These are phyloP conservation scores for Camellia oleifera DNA, from an alignment of 179 eudicot genomes.

Conservation along the genomic window DNA sequence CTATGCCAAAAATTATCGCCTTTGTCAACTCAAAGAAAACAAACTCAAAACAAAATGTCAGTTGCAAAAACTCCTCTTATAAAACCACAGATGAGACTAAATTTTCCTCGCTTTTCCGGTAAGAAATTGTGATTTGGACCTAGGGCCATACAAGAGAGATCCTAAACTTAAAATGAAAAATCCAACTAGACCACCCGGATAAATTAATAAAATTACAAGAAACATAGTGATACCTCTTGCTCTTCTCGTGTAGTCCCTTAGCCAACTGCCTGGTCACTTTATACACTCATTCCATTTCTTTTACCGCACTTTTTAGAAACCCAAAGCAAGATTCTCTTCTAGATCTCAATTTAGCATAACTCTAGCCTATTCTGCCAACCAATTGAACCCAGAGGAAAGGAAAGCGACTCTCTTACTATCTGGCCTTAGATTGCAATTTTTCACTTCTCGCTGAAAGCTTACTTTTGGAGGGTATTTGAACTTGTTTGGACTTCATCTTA, in stretches of 20 bases:
- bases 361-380: neutral
- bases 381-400: neutral
- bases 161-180: neutral
- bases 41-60: neutral
- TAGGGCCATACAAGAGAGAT: neutral
- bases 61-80: neutral
- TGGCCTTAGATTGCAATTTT: neutral
- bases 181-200: neutral
- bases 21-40: neutral
- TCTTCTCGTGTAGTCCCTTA: neutral
- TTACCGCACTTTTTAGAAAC: neutral
- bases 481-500: constrained; percentile 76
- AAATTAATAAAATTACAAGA: neutral
- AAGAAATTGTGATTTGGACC: neutral
- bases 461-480: constrained; percentile 27
- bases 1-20: no score
- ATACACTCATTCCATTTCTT: neutral
- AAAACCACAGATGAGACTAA: neutral
- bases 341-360: neutral
- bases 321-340: neutral
- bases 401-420: neutral
- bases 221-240: neutral
- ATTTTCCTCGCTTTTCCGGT: neutral
- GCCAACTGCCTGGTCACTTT: neutral
- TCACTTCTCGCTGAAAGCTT: constrained; percentile 21